Evolutionary conservation across 2,329 filamentous ascomycete genomes (phyloP).

Genomic region (Thielaviopsis euricoi): DNA sequence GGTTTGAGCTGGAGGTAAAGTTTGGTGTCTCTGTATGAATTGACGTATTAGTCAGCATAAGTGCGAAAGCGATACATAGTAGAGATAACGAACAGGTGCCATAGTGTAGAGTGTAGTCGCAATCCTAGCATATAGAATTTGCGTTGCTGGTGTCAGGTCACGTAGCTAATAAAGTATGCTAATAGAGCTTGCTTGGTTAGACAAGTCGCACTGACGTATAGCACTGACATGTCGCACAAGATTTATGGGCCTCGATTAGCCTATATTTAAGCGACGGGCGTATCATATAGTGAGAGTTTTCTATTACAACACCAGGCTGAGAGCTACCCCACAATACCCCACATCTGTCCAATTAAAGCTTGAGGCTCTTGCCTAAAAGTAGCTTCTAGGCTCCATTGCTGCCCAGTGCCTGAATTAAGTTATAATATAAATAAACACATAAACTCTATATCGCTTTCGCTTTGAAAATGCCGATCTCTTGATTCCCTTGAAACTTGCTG

Average conservation of each 20-base stretch:
- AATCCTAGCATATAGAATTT: neutral
- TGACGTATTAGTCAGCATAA: neutral
- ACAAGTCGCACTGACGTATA: neutral
- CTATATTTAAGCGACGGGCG: neutral
- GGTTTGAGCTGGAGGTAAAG: constrained; percentile 40
- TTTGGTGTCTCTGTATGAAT: constrained; percentile 37
- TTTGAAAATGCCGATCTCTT: neutral
- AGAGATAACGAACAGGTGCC: constrained; percentile 2
- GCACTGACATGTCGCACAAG: neutral
- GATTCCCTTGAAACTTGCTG: neutral
- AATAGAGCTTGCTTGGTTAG: no score
- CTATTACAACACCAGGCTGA: neutral
- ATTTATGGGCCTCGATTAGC: neutral
- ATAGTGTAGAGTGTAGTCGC: neutral
- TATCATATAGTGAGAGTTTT: neutral
- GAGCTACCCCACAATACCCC: neutral
- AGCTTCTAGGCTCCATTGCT: neutral
- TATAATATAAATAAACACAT: neutral
- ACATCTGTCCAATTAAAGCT: neutral
- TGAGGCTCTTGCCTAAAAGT: neutral
- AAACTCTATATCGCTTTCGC: neutral
- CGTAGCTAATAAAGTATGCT: neutral
- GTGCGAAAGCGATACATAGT: neutral
- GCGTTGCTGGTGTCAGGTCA: no score
- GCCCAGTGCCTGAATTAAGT: neutral